These are phyloP conservation scores for Erythrobasidium hasegawianum DNA, from an alignment of 1,284 basidiomycete genomes.

Conservation along the genomic window DNA sequence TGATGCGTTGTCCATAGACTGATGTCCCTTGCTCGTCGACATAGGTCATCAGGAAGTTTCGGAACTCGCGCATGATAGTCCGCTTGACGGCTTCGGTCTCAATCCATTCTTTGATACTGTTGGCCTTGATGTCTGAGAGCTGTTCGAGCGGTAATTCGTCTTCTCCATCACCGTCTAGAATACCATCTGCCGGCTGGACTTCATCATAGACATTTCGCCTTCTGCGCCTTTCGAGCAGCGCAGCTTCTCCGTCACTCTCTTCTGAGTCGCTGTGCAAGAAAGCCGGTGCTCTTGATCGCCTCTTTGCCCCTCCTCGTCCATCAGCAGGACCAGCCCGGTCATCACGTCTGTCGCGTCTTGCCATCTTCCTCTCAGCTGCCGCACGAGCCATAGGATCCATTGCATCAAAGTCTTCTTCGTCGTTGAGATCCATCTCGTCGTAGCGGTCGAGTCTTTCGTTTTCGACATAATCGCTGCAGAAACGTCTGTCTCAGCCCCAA, in stretches of 20 bases:
- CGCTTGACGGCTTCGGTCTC: conserved; percentile 82
- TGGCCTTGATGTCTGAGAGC: conserved; percentile 93
- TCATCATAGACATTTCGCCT: conserved; percentile 53
- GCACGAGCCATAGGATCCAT: conserved; percentile 70
- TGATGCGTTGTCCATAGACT: conserved; percentile 91
- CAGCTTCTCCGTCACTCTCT: conserved; percentile 45
- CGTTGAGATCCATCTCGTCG: conserved; percentile 80
- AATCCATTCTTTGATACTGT: conserved; percentile 96
- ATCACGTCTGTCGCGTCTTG: conserved; percentile 75
- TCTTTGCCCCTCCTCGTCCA: conserved; percentile 42
- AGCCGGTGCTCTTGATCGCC: conserved; percentile 69
- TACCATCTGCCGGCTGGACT: conserved; percentile 59
- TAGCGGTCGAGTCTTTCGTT: conserved; percentile 83
- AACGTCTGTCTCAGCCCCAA: not conserved
- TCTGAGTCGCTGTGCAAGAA: conserved; percentile 73
- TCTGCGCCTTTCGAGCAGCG: conserved; percentile 48
- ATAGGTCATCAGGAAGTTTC: conserved; percentile 92
- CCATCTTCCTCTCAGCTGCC: conserved; percentile 83
- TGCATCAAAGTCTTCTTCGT: conserved; percentile 70
- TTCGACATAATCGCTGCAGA: conserved; percentile 73
- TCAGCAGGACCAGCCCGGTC: conserved; percentile 57
- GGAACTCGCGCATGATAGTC: conserved; percentile 87
- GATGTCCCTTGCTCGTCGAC: conserved; percentile 86
- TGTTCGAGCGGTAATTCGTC: conserved; percentile 93
- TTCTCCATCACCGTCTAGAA: conserved; percentile 51